These are phyloP conservation scores for Aspergillus fructus DNA, from an alignment of 2,329 filamentous ascomycete species.

Conservation along the genomic window DNA sequence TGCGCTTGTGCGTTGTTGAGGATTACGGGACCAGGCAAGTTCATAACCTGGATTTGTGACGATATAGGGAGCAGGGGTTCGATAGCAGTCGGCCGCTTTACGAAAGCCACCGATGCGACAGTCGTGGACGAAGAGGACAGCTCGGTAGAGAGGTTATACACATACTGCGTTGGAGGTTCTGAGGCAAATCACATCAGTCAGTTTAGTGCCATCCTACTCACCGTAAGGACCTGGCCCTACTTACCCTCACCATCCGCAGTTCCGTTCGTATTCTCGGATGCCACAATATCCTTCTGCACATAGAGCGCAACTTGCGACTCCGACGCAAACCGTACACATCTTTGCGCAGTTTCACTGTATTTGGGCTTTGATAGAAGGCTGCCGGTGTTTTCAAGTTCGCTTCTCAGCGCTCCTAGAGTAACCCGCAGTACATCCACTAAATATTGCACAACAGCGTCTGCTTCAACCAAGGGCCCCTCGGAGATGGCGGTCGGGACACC, in stretches of 20 bases:
- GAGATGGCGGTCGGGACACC: slow-evolving; percentile 31
- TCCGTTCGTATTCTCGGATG: slow-evolving; percentile 50
- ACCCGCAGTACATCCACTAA: slow-evolving; percentile 69
- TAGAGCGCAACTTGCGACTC: slow-evolving; percentile 88
- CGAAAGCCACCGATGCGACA: slow-evolving; percentile 84
- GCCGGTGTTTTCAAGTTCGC: slow-evolving; percentile 76
- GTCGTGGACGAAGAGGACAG: slow-evolving; percentile 70
- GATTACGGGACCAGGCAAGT: slow-evolving; percentile 78
- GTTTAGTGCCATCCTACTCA: neutral
- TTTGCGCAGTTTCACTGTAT: slow-evolving; percentile 76
- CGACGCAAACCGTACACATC: slow-evolving; percentile 84
- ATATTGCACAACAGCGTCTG: slow-evolving; percentile 69
- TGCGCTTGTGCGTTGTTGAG: slow-evolving; percentile 66
- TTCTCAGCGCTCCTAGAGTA: slow-evolving; percentile 70
- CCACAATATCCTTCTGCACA: slow-evolving; percentile 73
- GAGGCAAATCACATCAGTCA: neutral
- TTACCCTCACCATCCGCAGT: slow-evolving; percentile 42
- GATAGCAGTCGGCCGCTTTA: slow-evolving; percentile 87
- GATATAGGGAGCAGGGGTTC: slow-evolving; percentile 78
- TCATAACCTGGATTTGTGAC: slow-evolving; percentile 88
- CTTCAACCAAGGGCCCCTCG: slow-evolving; percentile 54
- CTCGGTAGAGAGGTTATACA: slow-evolving; percentile 78
- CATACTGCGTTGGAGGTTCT: slow-evolving; percentile 52
- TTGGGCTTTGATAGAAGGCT: slow-evolving; percentile 76
- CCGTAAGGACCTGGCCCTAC: slow-evolving; percentile 12